Conservation (phyloP, 176 grass and related monocot genomes). For the Poa annua region DNA sequence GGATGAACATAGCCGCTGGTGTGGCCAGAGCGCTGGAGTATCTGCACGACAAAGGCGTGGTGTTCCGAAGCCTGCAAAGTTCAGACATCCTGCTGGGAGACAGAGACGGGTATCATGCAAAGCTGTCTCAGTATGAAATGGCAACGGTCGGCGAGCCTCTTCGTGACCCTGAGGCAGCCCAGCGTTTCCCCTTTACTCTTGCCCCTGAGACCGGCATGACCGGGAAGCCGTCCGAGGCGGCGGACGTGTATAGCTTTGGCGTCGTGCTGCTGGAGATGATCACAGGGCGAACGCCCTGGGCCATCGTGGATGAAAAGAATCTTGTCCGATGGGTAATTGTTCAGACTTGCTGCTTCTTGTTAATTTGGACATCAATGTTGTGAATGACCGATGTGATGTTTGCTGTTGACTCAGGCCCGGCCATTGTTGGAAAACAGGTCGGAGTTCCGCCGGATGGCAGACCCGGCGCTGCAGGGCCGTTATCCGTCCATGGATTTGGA, state of each 20-base stretch:
- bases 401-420: neutral
- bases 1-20: neutral
- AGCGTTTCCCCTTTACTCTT: no score
- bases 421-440: neutral
- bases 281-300: neutral
- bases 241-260: neutral
- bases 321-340: neutral
- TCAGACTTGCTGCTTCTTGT: neutral
- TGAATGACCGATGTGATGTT: neutral
- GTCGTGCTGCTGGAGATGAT: constrained; percentile 9
- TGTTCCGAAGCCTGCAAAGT: neutral
- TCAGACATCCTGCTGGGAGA: neutral
- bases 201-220: neutral
- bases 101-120: neutral
- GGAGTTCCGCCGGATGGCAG: neutral
- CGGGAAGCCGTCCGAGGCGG: neutral
- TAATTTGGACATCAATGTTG: neutral
- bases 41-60: neutral
- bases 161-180: no score
- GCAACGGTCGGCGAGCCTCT: neutral
- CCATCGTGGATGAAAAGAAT: neutral
- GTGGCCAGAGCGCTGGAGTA: neutral
- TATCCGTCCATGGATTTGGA: neutral
- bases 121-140: neutral
- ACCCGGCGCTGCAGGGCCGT: neutral